Evolutionary conservation across 2,329 filamentous ascomycete species (phyloP).

Genomic region (Ceratocystis cubensis): DNA sequence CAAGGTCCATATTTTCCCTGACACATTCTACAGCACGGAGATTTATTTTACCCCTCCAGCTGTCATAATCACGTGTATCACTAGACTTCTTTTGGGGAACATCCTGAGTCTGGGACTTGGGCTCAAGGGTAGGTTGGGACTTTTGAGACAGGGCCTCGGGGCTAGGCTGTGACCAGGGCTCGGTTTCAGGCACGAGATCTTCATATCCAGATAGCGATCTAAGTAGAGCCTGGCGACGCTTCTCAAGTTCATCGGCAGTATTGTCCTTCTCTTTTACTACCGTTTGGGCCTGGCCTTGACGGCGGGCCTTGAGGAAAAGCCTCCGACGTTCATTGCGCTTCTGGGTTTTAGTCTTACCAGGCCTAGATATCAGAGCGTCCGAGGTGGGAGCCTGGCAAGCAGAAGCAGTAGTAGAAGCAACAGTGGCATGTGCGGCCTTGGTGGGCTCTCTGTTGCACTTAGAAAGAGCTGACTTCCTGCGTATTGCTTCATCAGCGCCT

Average conservation of each 20-base stretch:
- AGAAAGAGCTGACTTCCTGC: neutral
- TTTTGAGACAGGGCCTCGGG: conserved; percentile 19
- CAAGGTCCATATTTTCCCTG: conserved; percentile 54
- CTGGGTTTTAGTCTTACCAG: conserved; percentile 15
- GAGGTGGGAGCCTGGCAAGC: neutral
- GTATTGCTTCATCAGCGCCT: neutral
- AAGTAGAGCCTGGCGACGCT: conserved; percentile 13
- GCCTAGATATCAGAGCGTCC: neutral
- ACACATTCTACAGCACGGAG: conserved; percentile 76
- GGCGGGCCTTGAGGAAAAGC: conserved; percentile 2
- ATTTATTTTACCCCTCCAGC: conserved; percentile 62
- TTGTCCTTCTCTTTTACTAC: conserved; percentile 5
- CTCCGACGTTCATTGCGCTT: conserved; percentile 18
- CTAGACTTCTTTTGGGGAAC: neutral
- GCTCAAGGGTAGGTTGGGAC: conserved; percentile 24
- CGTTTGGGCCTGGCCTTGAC: neutral
- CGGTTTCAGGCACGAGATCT: neutral
- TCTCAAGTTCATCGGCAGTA: conserved; percentile 12
- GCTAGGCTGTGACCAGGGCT: neutral
- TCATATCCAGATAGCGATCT: conserved; percentile 35
- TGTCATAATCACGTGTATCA: conserved; percentile 29
- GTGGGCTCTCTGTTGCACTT: neutral
- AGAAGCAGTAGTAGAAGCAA: neutral
- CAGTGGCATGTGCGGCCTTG: neutral
- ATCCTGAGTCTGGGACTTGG: conserved; percentile 32